These are phyloP conservation scores for Achaetomium macrosporum DNA, from an alignment of 2,329 filamentous ascomycete genomes.

Conservation along the genomic window DNA sequence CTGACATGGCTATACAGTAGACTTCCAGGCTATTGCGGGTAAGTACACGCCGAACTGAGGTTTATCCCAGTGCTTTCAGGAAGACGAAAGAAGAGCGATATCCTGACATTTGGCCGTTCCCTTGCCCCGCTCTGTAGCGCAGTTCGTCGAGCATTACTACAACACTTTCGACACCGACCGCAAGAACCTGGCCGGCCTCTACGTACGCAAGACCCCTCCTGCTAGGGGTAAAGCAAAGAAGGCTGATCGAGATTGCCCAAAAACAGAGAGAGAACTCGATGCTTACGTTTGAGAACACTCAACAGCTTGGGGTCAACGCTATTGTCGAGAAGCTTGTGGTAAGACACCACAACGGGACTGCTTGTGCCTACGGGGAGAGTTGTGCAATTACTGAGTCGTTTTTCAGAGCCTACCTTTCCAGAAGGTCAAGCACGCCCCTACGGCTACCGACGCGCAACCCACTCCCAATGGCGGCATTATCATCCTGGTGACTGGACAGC, in stretches of 20 bases:
- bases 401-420: conserved; percentile 68
- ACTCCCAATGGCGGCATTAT: conserved; percentile 65
- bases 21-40: conserved; percentile 44
- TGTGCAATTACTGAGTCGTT: conserved; percentile 17
- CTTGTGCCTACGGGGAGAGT: neutral
- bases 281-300: conserved; percentile 81
- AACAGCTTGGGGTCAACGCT: conserved; percentile 53
- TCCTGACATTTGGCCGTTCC: conserved; percentile 6
- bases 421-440: conserved; percentile 71
- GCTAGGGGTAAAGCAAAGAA: neutral
- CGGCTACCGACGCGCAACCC: conserved; percentile 80
- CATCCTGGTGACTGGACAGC: conserved; percentile 80
- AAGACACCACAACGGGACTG: conserved; percentile 30
- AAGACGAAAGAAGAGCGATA: neutral
- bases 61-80: neutral
- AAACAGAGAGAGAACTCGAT: conserved; percentile 73
- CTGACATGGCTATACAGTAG: conserved; percentile 25
- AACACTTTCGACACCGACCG: conserved; percentile 74
- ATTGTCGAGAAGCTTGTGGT: conserved; percentile 83
- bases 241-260: neutral
- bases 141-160: conserved; percentile 92
- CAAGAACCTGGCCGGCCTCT: conserved; percentile 60
- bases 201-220: conserved; percentile 55
- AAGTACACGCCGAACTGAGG: conserved; percentile 24
- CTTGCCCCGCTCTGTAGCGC: conserved; percentile 46